Base-by-base conservation (phyloP, 306 rosid species). In the Acacia acuminata region DNA sequence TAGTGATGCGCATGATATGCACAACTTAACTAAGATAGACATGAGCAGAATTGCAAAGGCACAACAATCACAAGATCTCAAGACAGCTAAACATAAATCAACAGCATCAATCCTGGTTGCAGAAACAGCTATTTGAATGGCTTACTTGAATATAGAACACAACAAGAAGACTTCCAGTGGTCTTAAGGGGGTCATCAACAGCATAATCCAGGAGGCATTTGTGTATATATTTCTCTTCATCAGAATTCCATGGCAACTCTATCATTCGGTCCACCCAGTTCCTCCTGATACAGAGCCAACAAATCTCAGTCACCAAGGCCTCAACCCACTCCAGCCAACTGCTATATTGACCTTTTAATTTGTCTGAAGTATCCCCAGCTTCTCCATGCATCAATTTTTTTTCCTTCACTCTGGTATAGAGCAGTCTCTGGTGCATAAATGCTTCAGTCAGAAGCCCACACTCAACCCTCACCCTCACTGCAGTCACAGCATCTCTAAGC, bases 361-460 rank as follows among this genome's bases (percentile, higher is more conserved):
- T 86, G 77, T 81, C 91, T 50, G 83, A 71, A 27, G 83, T 78
- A 73, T 78, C 84, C 73, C 80, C 86, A 65, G 89, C 79, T 53
- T 84, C 88, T 47, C 88, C 89, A 79, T 77, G 83, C 80, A 79
- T 87, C 53, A 86, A 81, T 73, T 82, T 91, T 44, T 88, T 91
- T 61, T 89, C 97, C 89, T 85, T 94, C 63, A 90, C 87, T 84
- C 88, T 86, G 77, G 82, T 84, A 87, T 92, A 91, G 74, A 96
- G 83, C 90, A 84, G 79, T 84, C 98, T 96, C 92, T 94, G 98
- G 83, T 96, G 94, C 85, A 91, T 87, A 86, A 91, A 96, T 71
- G 98, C 97, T 86, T 96, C 98, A 45, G 98, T 96, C 80, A 96
- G 86, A 83, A 92, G 98, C 69, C 97, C 99, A 90, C 97, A 92